These are phyloP conservation scores for Aureobasidium sp. DNA, from an alignment of 2,329 filamentous ascomycete genomes.

Conservation along the genomic window DNA sequence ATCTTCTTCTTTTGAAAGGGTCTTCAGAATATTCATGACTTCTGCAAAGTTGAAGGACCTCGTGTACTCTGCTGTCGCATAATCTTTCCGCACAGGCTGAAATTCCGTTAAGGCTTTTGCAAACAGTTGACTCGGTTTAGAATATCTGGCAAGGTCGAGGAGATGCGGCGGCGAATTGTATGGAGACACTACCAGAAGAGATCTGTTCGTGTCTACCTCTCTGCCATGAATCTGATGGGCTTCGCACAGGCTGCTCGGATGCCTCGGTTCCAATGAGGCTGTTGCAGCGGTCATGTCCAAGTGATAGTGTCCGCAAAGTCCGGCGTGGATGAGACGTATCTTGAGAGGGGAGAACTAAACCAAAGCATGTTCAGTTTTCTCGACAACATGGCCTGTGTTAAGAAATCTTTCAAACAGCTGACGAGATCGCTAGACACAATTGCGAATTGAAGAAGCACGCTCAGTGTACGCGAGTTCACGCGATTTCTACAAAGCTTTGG, in stretches of 20 bases:
- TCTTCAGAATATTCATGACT: constrained; percentile 53
- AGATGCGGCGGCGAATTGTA: not conserved
- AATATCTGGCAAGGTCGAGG: not conserved
- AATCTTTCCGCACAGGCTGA: constrained; percentile 57
- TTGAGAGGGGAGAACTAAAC: no score
- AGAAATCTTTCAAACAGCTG: not conserved
- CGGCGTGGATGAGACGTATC: no score
- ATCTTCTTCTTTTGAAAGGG: constrained; percentile 43
- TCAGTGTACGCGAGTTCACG: no score
- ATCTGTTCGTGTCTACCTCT: not conserved
- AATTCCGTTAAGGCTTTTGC: constrained; percentile 64
- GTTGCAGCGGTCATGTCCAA: not conserved
- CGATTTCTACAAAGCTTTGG: not conserved
- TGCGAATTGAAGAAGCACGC: not conserved
- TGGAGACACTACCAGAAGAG: not conserved
- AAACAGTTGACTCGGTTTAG: constrained; percentile 57
- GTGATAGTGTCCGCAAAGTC: no score
- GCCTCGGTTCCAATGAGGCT: not conserved
- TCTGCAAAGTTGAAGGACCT: constrained; percentile 70
- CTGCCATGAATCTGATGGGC: no score
- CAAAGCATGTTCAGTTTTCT: no score
- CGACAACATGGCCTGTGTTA: no score
- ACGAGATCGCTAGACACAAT: not conserved
- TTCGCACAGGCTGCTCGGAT: not conserved
- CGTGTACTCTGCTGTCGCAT: constrained; percentile 67